A percentile compares a stretch with the other conserved stretches of the same genome.
Evolutionary conservation across 352 stramenopile species (phyloP).

Genomic region (Pythium grandisporangium): DNA sequence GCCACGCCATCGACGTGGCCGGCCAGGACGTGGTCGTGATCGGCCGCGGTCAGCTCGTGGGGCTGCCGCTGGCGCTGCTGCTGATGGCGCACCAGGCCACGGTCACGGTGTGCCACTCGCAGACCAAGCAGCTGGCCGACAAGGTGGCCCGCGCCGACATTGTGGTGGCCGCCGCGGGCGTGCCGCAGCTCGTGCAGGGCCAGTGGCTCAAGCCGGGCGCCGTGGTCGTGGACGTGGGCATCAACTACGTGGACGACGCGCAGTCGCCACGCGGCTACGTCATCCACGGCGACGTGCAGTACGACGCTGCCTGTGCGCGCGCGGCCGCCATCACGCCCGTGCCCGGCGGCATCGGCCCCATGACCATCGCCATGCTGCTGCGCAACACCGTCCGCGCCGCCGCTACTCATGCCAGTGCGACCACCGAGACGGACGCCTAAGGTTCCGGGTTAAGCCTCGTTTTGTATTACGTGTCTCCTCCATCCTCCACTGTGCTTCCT

Average conservation of each 20-base stretch:
- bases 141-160: conserved; percentile 90
- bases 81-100: conserved; percentile 94
- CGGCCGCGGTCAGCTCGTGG: conserved; percentile 96
- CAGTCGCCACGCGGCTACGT: conserved; percentile 78
- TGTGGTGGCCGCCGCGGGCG: conserved; percentile 93
- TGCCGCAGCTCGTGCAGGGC: conserved; percentile 91
- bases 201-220: conserved; percentile 96
- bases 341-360: conserved; percentile 95
- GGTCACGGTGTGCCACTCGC: conserved; percentile 96
- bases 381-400: conserved; percentile 84
- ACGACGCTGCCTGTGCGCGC: conserved; percentile 71
- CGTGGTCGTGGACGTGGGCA: conserved; percentile 98
- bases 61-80: conserved; percentile 93
- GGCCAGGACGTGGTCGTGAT: conserved; percentile 96
- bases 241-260: conserved; percentile 94
- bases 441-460: too few relatives aligned
- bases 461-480: too few relatives aligned
- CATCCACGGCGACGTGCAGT: conserved; percentile 97
- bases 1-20: conserved; percentile 81
- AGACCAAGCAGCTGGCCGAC: conserved; percentile 64
- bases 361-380: conserved; percentile 96
- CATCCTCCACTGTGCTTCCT: too few relatives aligned
- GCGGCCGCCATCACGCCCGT: conserved; percentile 96
- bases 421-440: too few relatives aligned
- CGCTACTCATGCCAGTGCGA: too few relatives aligned